Evolutionary conservation across 352 stramenopile species (phyloP).

Genomic region (Peronospora destructor): DNA sequence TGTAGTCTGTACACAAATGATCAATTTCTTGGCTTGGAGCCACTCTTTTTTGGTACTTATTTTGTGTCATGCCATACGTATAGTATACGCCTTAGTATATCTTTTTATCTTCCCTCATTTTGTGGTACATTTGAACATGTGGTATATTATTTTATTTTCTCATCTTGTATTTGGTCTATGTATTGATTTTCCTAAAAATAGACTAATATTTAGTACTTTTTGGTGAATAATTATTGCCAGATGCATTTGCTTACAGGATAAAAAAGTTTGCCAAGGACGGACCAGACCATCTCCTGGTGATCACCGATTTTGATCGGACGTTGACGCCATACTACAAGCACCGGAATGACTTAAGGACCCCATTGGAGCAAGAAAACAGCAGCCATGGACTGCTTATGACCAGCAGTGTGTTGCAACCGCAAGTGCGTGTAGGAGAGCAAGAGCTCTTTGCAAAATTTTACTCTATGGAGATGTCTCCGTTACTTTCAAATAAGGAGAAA

Average conservation of each 20-base stretch:
- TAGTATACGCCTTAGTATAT: no score
- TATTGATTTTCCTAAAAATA: no score
- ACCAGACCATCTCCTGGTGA: conserved; percentile 55
- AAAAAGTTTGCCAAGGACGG: conserved; percentile 61
- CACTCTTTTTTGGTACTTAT: no score
- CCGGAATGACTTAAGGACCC: conserved; percentile 3
- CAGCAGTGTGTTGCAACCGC: conserved; percentile 19
- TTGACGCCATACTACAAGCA: conserved; percentile 24
- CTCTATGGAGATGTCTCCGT: conserved; percentile 34
- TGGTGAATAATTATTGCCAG: conserved; percentile 11
- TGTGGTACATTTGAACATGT: no score
- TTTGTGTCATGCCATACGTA: no score
- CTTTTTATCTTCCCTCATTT: no score
- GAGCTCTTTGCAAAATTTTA: conserved; percentile 55
- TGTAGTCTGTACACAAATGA: no score
- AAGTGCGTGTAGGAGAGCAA: conserved; percentile 12
- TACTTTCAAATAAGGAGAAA: no score
- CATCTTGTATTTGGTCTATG: no score
- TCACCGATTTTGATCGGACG: conserved; percentile 60
- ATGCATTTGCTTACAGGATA: conserved; percentile 64
- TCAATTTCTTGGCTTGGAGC: no score
- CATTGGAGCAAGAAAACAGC: conserved; percentile 20
- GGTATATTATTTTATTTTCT: no score
- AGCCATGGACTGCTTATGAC: not conserved
- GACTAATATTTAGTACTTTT: no score